Evolutionary conservation across 148 eudicot genomes (phyloP).

Genomic region (Euryodendron excelsum): DNA sequence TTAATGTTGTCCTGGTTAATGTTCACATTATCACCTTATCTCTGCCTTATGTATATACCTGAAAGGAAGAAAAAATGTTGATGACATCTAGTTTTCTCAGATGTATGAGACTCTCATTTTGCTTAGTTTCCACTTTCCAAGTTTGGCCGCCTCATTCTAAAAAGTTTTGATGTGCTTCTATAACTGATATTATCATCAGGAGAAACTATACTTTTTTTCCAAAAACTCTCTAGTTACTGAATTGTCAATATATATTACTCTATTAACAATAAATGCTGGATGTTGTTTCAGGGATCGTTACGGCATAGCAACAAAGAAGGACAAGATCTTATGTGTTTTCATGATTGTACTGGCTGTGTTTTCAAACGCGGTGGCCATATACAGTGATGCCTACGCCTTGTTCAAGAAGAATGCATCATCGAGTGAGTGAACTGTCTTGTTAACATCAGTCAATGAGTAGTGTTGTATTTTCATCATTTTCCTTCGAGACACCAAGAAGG

Average conservation of each 20-base stretch:
- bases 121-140: not conserved
- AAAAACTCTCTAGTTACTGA: not conserved
- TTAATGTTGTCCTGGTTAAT: no score
- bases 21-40: not conserved
- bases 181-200: not conserved
- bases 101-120: not conserved
- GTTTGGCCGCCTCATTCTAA: not conserved
- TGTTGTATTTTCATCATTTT: conserved; percentile 2
- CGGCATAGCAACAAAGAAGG: conserved; percentile 64
- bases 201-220: not conserved
- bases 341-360: conserved; percentile 80
- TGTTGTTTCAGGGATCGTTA: conserved; percentile 55
- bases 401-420: conserved; percentile 41
- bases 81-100: not conserved
- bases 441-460: not conserved
- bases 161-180: not conserved
- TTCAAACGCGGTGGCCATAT: conserved; percentile 71
- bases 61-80: not conserved
- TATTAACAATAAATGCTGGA: not conserved
- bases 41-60: no score
- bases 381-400: conserved; percentile 72
- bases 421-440: conserved; percentile 16
- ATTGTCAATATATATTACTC: not conserved
- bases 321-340: conserved; percentile 62
- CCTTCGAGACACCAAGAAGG: not conserved